Percentiles rank a stretch among this genome's conserved stretches.
Evolutionary conservation across 2,329 filamentous ascomycete genomes (phyloP).

Genomic region (Lachnum nothofagi): DNA sequence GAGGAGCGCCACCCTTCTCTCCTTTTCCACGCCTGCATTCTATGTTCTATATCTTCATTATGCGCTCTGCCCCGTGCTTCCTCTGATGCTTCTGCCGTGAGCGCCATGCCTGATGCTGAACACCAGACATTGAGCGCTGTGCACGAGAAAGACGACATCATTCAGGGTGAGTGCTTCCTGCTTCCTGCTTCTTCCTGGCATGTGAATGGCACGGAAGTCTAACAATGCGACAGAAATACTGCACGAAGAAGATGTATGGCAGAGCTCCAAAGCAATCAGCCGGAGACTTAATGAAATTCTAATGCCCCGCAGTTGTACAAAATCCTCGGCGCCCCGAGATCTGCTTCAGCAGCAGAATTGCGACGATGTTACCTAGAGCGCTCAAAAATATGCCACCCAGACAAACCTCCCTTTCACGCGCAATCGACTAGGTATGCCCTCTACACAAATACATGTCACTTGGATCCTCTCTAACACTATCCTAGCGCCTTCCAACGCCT

Average conservation of each 20-base stretch:
- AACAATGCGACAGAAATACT: constrained; percentile 27
- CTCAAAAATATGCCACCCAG: constrained; percentile 38
- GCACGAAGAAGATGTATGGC: constrained; percentile 34
- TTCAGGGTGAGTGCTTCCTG: constrained; percentile 21
- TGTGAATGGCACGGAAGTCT: constrained; percentile 25
- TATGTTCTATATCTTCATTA: constrained; percentile 20
- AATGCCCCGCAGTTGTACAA: constrained; percentile 32
- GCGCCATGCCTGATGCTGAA: constrained; percentile 30
- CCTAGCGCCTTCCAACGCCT: constrained; percentile 37
- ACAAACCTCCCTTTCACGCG: constrained; percentile 36
- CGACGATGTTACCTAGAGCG: constrained; percentile 38
- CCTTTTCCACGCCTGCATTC: constrained; percentile 9
- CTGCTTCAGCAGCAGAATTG: constrained; percentile 34
- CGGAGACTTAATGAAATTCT: constrained; percentile 2
- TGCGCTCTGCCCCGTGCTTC: constrained; percentile 7
- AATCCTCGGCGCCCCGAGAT: constrained; percentile 34
- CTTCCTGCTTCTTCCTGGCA: too few relatives aligned
- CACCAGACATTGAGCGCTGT: constrained; percentile 23
- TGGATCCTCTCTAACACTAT: constrained; percentile 4
- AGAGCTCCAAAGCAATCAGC: not conserved
- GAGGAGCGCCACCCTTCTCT: not conserved
- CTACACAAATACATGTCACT: not conserved
- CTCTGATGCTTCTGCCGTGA: constrained; percentile 24
- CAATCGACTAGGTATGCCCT: constrained; percentile 33
- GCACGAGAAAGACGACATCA: constrained; percentile 27